Base-by-base conservation (phyloP, 352 stramenopile species). In the Pythium monospermum region DNA sequence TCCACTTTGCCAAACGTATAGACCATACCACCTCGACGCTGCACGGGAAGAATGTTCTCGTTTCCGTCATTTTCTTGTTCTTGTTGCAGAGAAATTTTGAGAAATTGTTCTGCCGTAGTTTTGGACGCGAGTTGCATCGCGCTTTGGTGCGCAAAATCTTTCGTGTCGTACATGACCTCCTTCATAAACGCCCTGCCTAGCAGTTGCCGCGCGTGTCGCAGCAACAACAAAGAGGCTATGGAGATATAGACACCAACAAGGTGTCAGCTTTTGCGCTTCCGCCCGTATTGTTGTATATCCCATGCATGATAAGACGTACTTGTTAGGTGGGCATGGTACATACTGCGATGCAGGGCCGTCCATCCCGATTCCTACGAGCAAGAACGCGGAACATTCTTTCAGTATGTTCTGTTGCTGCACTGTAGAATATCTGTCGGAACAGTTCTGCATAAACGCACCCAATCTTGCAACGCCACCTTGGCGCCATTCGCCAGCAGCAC, bases 1-100 rank as follows among this genome's bases (percentile, higher is more conserved):
- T 93, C 82, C 33, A 76, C 72, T 66, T 91, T 93, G 49, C 82
- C 82, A 38, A 91, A 93, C 8, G 79, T 93, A 59, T 87, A 93
- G 16, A 93, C 73, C 42, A 82, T 65, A 0, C 78, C 81, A 7
- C 63, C 64, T 1, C 67, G 61, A 11, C 40, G 50, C 8, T 26
- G 16, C 31, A 18, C 21, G 18, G 44, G 6, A n/a, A 7, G n/a
- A 21, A 28, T 12, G 13, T 44, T 41, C 21, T 45, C 32, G 13
- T 42, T 43, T 44, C 52, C 21, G 13, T 41, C 36, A 11, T 57
- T 26, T 30, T 57, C 46, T 23, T n/a, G n/a, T n/a, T n/a, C n/a
- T n/a, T n/a, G n/a, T n/a, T n/a, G n/a, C n/a, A n/a, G n/a, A n/a
- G n/a, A n/a, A n/a, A n/a, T n/a, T n/a, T n/a, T 55, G 45, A 46